phyloP scores from a whole-genome alignment of 1,139 yeast species.

The Yamadazyma trypodendri region DNA sequence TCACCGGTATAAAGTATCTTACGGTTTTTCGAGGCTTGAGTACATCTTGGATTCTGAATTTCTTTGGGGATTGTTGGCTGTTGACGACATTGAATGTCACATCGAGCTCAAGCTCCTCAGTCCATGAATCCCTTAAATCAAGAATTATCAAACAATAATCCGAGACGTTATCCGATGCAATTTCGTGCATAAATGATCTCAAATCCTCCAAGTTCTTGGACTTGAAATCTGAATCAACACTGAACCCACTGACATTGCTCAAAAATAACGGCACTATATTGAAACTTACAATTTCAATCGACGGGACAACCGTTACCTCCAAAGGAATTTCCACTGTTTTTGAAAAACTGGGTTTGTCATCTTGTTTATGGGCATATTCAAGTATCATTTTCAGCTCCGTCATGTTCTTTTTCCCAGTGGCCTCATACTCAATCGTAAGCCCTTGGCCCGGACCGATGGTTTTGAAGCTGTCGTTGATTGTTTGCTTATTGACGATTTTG shows the following conservation, averaged over 20 bases:
- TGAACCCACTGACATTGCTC: conserved; percentile 21
- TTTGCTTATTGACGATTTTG: conserved; percentile 38
- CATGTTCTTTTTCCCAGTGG: conserved; percentile 74
- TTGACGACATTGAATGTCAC: conserved; percentile 16
- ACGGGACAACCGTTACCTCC: conserved; percentile 64
- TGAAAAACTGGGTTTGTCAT: conserved; percentile 34
- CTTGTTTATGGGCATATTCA: conserved; percentile 59
- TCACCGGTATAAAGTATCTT: conserved; percentile 69
- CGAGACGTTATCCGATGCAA: conserved; percentile 26
- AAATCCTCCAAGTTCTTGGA: conserved; percentile 11
- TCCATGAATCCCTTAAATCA: conserved; percentile 74
- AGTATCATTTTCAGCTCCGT: conserved; percentile 62
- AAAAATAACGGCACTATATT: conserved; percentile 59
- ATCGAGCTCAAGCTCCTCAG: conserved; percentile 32
- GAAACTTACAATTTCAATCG: conserved; percentile 72
- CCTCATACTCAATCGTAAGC: conserved; percentile 52
- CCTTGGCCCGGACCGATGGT: conserved; percentile 34
- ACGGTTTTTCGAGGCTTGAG: conserved; percentile 53
- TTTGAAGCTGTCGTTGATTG: conserved; percentile 30
- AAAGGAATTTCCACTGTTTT: conserved; percentile 65
- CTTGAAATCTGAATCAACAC: conserved; percentile 15
- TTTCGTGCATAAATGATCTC: conserved; percentile 15
- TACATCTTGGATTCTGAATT: conserved; percentile 22
- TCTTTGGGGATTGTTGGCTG: conserved; percentile 6
- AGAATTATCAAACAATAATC: conserved; percentile 63